Percentiles rank a stretch among this genome's conserved stretches.
Conservation (phyloP, 148 eudicot species). For the Persicaria tinctoria region DNA sequence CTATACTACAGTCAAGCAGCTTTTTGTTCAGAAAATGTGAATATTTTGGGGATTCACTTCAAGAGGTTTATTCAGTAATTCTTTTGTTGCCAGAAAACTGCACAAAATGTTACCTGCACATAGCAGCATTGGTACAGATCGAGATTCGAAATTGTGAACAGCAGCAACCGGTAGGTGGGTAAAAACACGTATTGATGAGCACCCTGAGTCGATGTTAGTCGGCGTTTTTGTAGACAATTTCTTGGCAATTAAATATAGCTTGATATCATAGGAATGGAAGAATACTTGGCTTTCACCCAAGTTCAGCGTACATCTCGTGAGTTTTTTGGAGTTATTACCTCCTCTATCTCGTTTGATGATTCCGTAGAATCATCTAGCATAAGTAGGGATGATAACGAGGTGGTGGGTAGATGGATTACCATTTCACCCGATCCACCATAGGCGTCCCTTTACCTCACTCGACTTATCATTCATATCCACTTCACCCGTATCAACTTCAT, state of each 20-base stretch:
- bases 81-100: background rate
- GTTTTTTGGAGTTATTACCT: too few species aligned
- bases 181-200: background rate
- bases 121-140: background rate
- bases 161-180: background rate
- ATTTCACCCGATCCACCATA: too few species aligned
- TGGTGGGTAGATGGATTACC: too few species aligned
- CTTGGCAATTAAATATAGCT: background rate
- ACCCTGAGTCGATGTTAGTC: background rate
- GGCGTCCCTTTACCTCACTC: too few species aligned
- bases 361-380: too few species aligned
- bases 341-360: too few species aligned
- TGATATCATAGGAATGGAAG: background rate
- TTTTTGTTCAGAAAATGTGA: background rate
- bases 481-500: too few species aligned
- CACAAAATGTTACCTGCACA: conserved; percentile 7
- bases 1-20: background rate
- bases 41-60: background rate
- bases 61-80: background rate
- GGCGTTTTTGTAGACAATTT: background rate
- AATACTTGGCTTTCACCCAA: background rate
- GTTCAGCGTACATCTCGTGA: background rate
- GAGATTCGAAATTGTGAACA: background rate
- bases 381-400: too few species aligned
- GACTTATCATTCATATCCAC: too few species aligned